Evolutionary conservation across 2,329 filamentous ascomycete species (phyloP).

Genomic region (Microdochium trichocladiopsis): DNA sequence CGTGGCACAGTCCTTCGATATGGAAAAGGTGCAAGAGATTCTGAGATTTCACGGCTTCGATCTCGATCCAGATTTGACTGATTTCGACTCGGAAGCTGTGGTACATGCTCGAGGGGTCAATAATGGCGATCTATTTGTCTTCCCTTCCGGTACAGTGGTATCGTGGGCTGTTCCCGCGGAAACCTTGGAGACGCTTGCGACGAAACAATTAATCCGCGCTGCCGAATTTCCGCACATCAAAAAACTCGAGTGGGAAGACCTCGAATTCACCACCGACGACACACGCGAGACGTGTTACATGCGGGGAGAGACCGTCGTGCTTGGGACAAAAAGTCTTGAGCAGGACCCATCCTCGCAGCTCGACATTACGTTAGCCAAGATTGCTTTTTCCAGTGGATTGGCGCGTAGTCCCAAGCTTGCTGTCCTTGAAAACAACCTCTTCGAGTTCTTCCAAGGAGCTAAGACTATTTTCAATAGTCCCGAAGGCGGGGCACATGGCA

Average conservation of each 20-base stretch:
- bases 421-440: slow-evolving; percentile 77
- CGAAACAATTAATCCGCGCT: slow-evolving; percentile 66
- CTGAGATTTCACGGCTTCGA: slow-evolving; percentile 51
- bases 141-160: slow-evolving; percentile 89
- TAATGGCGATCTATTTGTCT: slow-evolving; percentile 87
- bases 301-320: slow-evolving; percentile 78
- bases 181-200: slow-evolving; percentile 62
- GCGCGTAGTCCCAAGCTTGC: slow-evolving; percentile 91
- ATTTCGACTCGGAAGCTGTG: slow-evolving; percentile 54
- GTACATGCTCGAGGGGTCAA: slow-evolving; percentile 55
- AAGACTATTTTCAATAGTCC: slow-evolving; percentile 74
- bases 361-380: slow-evolving; percentile 74
- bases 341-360: slow-evolving; percentile 24
- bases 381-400: slow-evolving; percentile 91
- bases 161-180: slow-evolving; percentile 81
- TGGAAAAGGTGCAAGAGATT: slow-evolving; percentile 51
- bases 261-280: slow-evolving; percentile 77
- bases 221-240: slow-evolving; percentile 67
- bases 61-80: slow-evolving; percentile 54
- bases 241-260: slow-evolving; percentile 75
- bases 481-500: slow-evolving; percentile 47
- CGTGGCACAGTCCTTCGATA: slow-evolving; percentile 57
- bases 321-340: slow-evolving; percentile 64
- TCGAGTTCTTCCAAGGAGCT: slow-evolving; percentile 80
- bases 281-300: slow-evolving; percentile 68